A percentile compares a stretch with the other conserved stretches of the same genome.
Conservation (phyloP, 2,329 filamentous ascomycete genomes). For the Fusarium floridanum region DNA sequence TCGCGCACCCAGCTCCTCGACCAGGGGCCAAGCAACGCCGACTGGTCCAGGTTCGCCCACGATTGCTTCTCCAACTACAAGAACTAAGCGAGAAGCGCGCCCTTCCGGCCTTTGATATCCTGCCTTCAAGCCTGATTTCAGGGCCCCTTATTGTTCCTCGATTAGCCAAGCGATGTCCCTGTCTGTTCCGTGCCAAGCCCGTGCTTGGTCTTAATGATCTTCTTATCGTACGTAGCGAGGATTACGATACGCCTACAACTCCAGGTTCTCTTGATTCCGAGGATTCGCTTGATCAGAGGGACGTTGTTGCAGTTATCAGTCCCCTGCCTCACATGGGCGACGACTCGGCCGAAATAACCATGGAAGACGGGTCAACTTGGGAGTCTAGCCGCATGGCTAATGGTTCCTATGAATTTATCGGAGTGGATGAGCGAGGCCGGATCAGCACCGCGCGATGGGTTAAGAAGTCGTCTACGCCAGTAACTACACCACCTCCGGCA, state of each 20-base stretch:
- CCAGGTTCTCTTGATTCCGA: conserved; percentile 57
- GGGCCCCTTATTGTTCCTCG: conserved; percentile 69
- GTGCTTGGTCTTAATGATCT: conserved; percentile 77
- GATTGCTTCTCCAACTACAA: conserved; percentile 79
- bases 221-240: conserved; percentile 77
- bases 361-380: conserved; percentile 74
- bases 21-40: conserved; percentile 72
- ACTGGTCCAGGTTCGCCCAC: conserved; percentile 75
- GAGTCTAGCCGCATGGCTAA: conserved; percentile 63
- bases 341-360: conserved; percentile 73
- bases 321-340: conserved; percentile 63
- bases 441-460: conserved; percentile 78
- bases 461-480: conserved; percentile 54
- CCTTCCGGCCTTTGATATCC: conserved; percentile 78
- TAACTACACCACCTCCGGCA: conserved; percentile 29
- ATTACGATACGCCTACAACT: conserved; percentile 62
- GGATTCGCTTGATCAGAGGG: conserved; percentile 60
- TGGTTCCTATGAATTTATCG: conserved; percentile 76
- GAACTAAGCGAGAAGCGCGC: conserved; percentile 73
- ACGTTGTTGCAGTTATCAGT: conserved; percentile 77
- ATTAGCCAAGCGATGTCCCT: conserved; percentile 71
- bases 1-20: conserved; percentile 76
- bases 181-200: conserved; percentile 73
- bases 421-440: conserved; percentile 68
- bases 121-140: conserved; percentile 73